These are phyloP conservation scores for Camptophora hylomeconis DNA, from an alignment of 2,329 filamentous ascomycete genomes.

Conservation along the genomic window DNA sequence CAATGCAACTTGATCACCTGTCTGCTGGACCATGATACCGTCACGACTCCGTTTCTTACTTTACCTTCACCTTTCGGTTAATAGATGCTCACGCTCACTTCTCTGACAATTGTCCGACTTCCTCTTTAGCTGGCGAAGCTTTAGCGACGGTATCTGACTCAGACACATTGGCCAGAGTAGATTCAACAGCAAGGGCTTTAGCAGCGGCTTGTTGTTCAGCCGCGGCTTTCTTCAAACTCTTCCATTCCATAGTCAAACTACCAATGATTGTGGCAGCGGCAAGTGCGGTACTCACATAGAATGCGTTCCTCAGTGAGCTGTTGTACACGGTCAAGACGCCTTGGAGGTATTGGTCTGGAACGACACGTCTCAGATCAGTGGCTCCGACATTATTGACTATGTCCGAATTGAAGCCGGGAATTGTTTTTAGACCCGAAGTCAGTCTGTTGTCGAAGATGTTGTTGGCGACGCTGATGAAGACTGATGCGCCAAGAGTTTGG, in stretches of 20 bases:
- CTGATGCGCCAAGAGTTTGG: slow-evolving; percentile 13
- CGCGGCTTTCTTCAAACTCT: slow-evolving; percentile 53
- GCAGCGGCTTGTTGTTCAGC: too few species aligned
- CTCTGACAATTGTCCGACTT: too few species aligned
- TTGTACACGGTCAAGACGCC: slow-evolving; percentile 54
- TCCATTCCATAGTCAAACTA: slow-evolving; percentile 48
- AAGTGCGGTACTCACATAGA: slow-evolving; percentile 46
- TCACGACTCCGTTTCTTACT: too few species aligned
- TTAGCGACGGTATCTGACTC: too few species aligned
- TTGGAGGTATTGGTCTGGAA: slow-evolving; percentile 37
- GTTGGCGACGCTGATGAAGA: slow-evolving; percentile 17
- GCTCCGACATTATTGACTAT: slow-evolving; percentile 11
- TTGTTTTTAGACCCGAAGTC: slow-evolving; percentile 3
- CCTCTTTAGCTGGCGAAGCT: too few species aligned
- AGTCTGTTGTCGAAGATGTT: slow-evolving; percentile 17
- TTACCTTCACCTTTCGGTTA: too few species aligned
- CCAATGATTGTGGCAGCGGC: slow-evolving; percentile 42
- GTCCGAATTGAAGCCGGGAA: slow-evolving; percentile 10
- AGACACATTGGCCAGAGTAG: too few species aligned
- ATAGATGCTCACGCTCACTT: too few species aligned
- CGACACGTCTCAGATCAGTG: slow-evolving; percentile 34
- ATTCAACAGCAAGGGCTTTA: too few species aligned
- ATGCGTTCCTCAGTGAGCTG: slow-evolving; percentile 42
- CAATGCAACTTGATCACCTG: too few species aligned
- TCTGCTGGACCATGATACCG: too few species aligned